Evolutionary conservation across 192 early-diverging fungal species (phyloP).

Genomic region (Backusella liffmaniae): DNA sequence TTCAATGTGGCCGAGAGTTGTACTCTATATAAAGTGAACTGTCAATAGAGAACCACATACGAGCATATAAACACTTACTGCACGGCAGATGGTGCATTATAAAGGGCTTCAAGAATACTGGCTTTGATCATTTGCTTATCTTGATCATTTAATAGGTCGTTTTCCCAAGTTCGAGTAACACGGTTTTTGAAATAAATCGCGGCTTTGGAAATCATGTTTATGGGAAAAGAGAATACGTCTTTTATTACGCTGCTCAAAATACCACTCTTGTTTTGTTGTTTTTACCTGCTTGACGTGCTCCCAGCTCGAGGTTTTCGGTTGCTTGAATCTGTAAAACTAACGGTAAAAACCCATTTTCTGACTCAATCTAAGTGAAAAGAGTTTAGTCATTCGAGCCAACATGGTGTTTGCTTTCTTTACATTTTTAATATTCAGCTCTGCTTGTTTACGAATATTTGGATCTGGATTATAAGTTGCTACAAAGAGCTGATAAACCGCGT

Average conservation of each 20-base stretch:
- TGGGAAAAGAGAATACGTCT: not conserved
- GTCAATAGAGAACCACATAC: too few species aligned
- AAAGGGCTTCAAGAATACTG: constrained; percentile 76
- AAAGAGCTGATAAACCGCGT: constrained; percentile 65
- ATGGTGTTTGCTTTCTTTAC: constrained; percentile 23
- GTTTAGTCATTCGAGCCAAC: not conserved
- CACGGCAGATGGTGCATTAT: constrained; percentile 60
- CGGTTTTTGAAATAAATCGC: constrained; percentile 93
- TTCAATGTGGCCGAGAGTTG: constrained; percentile 82
- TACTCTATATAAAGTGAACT: constrained; percentile 26
- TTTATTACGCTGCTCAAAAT: not conserved
- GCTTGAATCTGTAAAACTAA: constrained; percentile 50
- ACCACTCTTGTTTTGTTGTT: not conserved
- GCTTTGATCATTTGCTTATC: constrained; percentile 70
- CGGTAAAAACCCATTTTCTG: constrained; percentile 47
- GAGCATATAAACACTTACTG: constrained; percentile 44
- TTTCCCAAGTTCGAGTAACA: constrained; percentile 65
- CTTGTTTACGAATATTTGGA: constrained; percentile 76
- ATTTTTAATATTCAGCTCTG: constrained; percentile 79
- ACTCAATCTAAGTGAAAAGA: constrained; percentile 37
- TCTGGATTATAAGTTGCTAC: constrained; percentile 77
- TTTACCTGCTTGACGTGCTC: constrained; percentile 58
- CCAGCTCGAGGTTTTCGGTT: constrained; percentile 48
- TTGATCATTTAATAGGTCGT: constrained; percentile 51
- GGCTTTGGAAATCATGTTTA: constrained; percentile 26